phyloP scores from a whole-genome alignment of 176 grass and related monocot species.

The Paspalum vaginatum region DNA sequence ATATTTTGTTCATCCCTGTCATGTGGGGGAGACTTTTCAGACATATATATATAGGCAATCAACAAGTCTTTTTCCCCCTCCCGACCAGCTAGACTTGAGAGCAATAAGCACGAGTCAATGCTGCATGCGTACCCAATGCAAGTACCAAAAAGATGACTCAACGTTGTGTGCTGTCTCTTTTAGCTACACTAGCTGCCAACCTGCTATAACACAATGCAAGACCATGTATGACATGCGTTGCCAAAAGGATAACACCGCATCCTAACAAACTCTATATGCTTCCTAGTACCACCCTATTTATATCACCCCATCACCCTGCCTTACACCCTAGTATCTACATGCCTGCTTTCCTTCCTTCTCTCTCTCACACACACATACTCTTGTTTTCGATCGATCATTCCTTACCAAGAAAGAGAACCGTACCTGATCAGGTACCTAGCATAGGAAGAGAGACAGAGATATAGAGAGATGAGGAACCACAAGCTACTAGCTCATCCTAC shows the following conservation, averaged over 20 bases:
- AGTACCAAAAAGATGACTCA: conserved; percentile 87
- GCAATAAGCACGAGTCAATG: conserved; percentile 64
- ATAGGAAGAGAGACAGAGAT: conserved; percentile 23
- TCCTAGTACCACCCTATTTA: conserved; percentile 63
- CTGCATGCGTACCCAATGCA: conserved; percentile 40
- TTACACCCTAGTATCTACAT: conserved; percentile 33
- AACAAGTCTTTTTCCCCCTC: not conserved
- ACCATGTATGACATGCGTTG: conserved; percentile 49
- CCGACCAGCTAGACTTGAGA: not conserved
- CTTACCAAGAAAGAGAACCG: conserved; percentile 49
- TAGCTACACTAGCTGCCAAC: conserved; percentile 55
- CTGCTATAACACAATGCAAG: conserved; percentile 46
- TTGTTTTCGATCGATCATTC: too few relatives aligned
- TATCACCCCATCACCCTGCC: conserved; percentile 45
- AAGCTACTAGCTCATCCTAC: conserved; percentile 65
- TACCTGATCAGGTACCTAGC: conserved; percentile 27
- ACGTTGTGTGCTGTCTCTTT: conserved; percentile 57
- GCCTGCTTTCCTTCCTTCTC: too few relatives aligned
- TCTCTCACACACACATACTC: too few relatives aligned
- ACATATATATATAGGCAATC: too few relatives aligned
- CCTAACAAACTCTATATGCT: conserved; percentile 58
- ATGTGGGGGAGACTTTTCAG: conserved; percentile 31
- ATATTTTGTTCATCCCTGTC: conserved; percentile 4
- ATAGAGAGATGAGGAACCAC: conserved; percentile 62
- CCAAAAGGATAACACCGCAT: conserved; percentile 59